Percentiles rank a stretch among this genome's conserved stretches.
These are phyloP conservation scores for Linum tenue DNA, from an alignment of 345 rosid species.

Conservation along the genomic window DNA sequence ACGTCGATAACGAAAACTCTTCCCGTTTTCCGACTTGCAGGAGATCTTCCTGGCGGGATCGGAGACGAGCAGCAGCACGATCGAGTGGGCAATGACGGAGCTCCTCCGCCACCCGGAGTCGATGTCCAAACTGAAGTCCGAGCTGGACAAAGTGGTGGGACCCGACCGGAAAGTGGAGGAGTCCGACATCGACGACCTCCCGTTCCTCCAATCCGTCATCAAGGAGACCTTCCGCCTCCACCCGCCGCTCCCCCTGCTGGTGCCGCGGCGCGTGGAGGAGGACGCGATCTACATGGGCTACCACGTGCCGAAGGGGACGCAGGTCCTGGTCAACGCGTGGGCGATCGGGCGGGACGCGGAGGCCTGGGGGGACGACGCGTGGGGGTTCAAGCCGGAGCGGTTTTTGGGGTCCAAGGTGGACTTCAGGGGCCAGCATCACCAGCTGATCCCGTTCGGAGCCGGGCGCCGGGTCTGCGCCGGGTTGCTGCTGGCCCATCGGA, in stretches of 20 bases:
- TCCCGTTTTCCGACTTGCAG: constrained; percentile 14
- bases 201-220: constrained; percentile 39
- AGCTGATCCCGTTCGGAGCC: constrained; percentile 40
- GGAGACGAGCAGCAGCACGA: constrained; percentile 50
- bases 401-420: constrained; percentile 31
- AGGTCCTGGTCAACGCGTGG: constrained; percentile 47
- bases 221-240: constrained; percentile 45
- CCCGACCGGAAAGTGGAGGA: constrained; percentile 38
- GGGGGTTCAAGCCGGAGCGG: constrained; percentile 32
- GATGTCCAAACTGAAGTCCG: constrained; percentile 39
- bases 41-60: constrained; percentile 55
- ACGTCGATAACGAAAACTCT: neutral
- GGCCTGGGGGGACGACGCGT: constrained; percentile 43
- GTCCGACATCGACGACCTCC: constrained; percentile 38
- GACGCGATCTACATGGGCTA: constrained; percentile 47
- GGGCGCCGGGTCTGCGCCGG: constrained; percentile 46
- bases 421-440: constrained; percentile 33
- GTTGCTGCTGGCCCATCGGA: constrained; percentile 26
- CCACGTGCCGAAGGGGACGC: constrained; percentile 38
- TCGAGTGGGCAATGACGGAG: constrained; percentile 68
- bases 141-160: constrained; percentile 38
- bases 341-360: constrained; percentile 55
- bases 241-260: constrained; percentile 50
- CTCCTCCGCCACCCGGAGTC: constrained; percentile 37
- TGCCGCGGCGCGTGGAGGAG: constrained; percentile 40